Base-by-base conservation (phyloP, 192 early-diverging fungal species). In the Linnemannia zychae region DNA sequence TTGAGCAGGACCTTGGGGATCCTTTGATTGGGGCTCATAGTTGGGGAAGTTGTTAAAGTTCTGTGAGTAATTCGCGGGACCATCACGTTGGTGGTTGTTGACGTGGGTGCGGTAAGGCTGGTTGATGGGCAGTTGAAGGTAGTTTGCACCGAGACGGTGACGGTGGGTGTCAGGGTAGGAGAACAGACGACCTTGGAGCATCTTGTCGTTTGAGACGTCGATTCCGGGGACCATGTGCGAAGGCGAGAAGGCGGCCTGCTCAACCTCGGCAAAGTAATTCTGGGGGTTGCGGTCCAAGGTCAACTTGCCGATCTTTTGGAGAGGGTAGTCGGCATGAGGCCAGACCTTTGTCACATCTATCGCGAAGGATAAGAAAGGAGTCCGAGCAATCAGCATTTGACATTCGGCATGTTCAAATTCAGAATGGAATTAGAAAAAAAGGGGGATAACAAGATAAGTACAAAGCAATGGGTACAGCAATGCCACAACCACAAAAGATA, bases 161-260 rank as follows among this genome's bases (percentile, higher is more conserved):
- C 95, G 93, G 72, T 96, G 96, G n/a, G 96, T 96, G 87, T 96
- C 96, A 22, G 92, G 91, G 87, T 96, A 97, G 53, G 94, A 94
- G 90, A 96, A 96, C 37, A 96, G 90, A 70, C 96, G 94, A 46
- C 94, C 94, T 87, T 97, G 95, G 75, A 97, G 89, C 92, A 97
- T 94, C 87, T 91, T 92, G 88, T 97, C 96, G 68, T 91, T 90
- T 31, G 93, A 90, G 50, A 93, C 90, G n/a, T 93, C 94, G 81
- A 96, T 94, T 74, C 96, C 96, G 15, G 95, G 95, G 46, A 96
- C 92, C 87, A 95, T 88, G 81, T 94, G 91, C 47, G 94, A 92
- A 7, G 95, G 95, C 71, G 90, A 92, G 90, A 97, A 96, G 3
- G 95, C 95, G 17, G 90, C 90, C 87, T 97, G 96, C 87, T 97